A percentile compares a stretch with the other conserved stretches of the same genome.
phyloP scores from a whole-genome alignment of 148 eudicot genomes.

The Persicaria tinctoria region DNA sequence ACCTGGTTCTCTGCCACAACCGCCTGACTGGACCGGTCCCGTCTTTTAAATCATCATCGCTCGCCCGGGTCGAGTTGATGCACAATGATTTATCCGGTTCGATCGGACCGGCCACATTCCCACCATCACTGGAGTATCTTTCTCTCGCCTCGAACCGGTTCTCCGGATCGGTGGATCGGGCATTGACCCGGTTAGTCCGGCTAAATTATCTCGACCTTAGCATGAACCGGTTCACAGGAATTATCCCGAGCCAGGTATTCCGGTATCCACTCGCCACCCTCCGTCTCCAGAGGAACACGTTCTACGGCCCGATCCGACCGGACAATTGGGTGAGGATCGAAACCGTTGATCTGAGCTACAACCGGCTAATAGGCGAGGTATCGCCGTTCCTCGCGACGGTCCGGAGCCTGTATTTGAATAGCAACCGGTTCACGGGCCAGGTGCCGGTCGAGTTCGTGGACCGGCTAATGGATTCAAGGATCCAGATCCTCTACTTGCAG shows the following conservation, averaged over 20 bases:
- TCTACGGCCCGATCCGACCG: constrained; percentile 56
- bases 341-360: constrained; percentile 72
- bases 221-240: constrained; percentile 64
- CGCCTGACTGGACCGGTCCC: constrained; percentile 52
- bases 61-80: constrained; percentile 63
- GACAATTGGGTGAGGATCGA: constrained; percentile 36
- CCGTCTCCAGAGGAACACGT: constrained; percentile 55
- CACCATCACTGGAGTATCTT: constrained; percentile 50
- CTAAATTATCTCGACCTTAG: constrained; percentile 60
- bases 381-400: constrained; percentile 71
- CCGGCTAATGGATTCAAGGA: constrained; percentile 39
- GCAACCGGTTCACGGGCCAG: constrained; percentile 71
- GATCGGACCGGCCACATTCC: constrained; percentile 33
- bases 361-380: constrained; percentile 51
- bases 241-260: constrained; percentile 45
- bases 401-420: constrained; percentile 57
- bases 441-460: constrained; percentile 60
- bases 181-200: constrained; percentile 26
- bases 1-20: constrained; percentile 53
- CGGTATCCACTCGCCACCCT: constrained; percentile 48
- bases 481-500: constrained; percentile 64
- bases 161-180: constrained; percentile 43
- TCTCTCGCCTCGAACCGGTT: constrained; percentile 62
- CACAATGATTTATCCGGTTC: constrained; percentile 61
- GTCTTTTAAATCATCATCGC: constrained; percentile 26